These are phyloP conservation scores for Fusarium multiceps DNA, from an alignment of 2,329 filamentous ascomycete species.

Conservation along the genomic window DNA sequence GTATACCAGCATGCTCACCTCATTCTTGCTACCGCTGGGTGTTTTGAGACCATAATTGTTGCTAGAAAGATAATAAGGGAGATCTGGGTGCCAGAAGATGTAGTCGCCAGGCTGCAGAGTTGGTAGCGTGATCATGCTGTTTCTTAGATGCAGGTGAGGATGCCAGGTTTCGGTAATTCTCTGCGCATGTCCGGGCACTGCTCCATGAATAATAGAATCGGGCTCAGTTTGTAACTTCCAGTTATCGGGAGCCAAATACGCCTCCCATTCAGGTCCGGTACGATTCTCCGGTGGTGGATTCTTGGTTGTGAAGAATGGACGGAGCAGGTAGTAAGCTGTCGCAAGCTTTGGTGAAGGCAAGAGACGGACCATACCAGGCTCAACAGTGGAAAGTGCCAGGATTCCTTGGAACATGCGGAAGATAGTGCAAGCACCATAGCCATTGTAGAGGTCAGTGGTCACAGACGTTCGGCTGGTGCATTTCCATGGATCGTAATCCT, in stretches of 20 bases:
- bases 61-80: conserved; percentile 66
- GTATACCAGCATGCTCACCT: conserved; percentile 65
- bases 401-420: conserved; percentile 70
- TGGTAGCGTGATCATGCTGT: conserved; percentile 66
- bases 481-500: conserved; percentile 67
- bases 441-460: conserved; percentile 68
- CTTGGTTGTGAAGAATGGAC: conserved; percentile 64
- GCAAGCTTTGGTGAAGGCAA: conserved; percentile 78
- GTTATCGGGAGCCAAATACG: conserved; percentile 61
- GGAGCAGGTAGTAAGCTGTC: conserved; percentile 80
- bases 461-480: conserved; percentile 63
- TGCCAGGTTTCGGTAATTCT: conserved; percentile 69
- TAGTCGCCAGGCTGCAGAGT: conserved; percentile 67
- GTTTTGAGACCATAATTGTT: conserved; percentile 50
- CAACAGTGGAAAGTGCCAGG: conserved; percentile 64
- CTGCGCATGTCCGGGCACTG: conserved; percentile 68
- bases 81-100: conserved; percentile 68
- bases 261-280: conserved; percentile 59
- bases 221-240: conserved; percentile 61
- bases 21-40: conserved; percentile 42
- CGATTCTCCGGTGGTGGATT: conserved; percentile 55
- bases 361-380: conserved; percentile 76
- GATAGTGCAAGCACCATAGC: conserved; percentile 67
- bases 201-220: conserved; percentile 67
- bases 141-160: conserved; percentile 64